Percentiles rank a stretch among this genome's conserved stretches.
These are phyloP conservation scores for Carex arenaria DNA, from an alignment of 202 grass and related monocot genomes.

Conservation along the genomic window DNA sequence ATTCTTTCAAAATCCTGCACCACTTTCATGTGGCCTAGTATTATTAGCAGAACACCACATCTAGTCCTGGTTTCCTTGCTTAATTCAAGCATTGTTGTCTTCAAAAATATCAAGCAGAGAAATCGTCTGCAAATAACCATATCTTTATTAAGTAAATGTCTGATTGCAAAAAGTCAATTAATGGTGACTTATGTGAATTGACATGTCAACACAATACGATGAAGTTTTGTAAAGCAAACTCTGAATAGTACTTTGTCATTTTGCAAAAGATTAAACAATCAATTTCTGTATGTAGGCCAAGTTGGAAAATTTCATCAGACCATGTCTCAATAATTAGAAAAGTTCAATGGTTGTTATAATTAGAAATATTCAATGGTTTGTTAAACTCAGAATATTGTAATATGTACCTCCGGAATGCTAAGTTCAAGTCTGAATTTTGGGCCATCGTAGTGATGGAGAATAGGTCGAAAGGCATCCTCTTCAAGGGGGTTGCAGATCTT, in stretches of 20 bases:
- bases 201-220: too few relatives aligned
- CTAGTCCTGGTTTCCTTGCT: background rate
- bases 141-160: background rate
- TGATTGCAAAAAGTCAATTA: background rate
- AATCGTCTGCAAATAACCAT: conserved; percentile 42
- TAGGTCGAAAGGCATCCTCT: conserved; percentile 94
- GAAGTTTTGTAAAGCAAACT: background rate
- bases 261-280: background rate
- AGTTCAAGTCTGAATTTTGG: conserved; percentile 95
- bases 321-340: background rate
- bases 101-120: conserved; percentile 87
- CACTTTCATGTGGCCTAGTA: conserved; percentile 6
- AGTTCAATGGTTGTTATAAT: background rate
- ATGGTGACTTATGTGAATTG: too few relatives aligned
- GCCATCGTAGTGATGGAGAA: conserved; percentile 97
- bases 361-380: background rate
- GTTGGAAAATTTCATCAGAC: background rate
- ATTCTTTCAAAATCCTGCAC: conserved; percentile 10
- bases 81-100: conserved; percentile 58
- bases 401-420: conserved; percentile 61
- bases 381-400: background rate
- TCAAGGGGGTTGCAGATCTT: conserved; percentile 77
- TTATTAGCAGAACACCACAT: background rate
- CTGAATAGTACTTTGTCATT: background rate
- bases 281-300: background rate